Conservation (phyloP, 768 basidiomycete species). For the Pulveroboletus frians region DNA sequence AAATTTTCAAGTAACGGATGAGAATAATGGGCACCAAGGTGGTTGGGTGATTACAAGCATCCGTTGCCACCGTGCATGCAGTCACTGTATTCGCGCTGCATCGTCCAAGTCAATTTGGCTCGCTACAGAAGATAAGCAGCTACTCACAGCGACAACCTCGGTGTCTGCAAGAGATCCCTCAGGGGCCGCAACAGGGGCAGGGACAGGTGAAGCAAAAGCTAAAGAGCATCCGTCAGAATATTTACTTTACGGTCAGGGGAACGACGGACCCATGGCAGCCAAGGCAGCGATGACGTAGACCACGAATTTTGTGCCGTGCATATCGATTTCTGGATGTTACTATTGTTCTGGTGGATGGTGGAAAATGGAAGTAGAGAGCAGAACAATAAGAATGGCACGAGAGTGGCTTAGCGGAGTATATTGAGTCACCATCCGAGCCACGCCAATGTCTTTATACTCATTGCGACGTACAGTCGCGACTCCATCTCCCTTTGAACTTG, state of each 20-base stretch:
- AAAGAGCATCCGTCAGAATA: background rate
- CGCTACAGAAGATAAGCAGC: accelerated
- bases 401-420: constrained; percentile 13
- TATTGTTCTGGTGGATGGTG: constrained; percentile 25
- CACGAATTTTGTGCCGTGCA: constrained; percentile 25
- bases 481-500: constrained; percentile 21
- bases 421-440: background rate
- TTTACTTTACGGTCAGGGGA: background rate
- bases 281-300: constrained; percentile 29
- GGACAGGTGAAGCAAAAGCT: constrained; percentile 29
- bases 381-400: constrained; percentile 31
- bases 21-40: background rate
- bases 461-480: background rate
- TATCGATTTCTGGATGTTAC: constrained; percentile 21
- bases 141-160: constrained; percentile 19
- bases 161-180: background rate
- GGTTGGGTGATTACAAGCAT: constrained; percentile 9
- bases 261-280: constrained; percentile 23
- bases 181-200: constrained; percentile 18
- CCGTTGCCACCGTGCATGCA: background rate
- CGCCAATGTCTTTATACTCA: constrained; percentile 23
- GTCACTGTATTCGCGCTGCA: constrained; percentile 4
- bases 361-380: constrained; percentile 4
- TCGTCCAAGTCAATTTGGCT: background rate
- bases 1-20: background rate